Conservation (phyloP, 2,329 filamentous ascomycete genomes). For the Aureobasidium sp. region DNA sequence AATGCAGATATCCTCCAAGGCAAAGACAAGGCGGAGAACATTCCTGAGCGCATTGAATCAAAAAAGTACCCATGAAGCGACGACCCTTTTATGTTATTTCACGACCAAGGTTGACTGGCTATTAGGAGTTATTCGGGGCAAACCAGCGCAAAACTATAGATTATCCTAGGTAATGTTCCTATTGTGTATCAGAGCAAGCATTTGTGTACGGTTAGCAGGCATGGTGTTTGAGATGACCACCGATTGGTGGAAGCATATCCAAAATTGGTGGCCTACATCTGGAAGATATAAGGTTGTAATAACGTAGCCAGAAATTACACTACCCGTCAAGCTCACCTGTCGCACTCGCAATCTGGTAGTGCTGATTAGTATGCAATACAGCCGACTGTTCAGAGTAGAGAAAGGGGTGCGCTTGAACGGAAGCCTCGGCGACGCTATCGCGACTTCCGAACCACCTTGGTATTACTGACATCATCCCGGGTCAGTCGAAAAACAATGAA, state of each 20-base stretch:
- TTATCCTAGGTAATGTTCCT: background rate
- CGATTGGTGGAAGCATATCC: background rate
- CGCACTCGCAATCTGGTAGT: background rate
- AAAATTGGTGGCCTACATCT: background rate
- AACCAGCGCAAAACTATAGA: background rate
- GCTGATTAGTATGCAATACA: background rate
- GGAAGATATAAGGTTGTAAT: background rate
- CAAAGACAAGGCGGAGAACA: conserved; percentile 67
- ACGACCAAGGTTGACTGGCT: conserved; percentile 10
- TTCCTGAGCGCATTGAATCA: conserved; percentile 53
- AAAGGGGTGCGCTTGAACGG: background rate
- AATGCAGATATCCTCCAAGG: conserved; percentile 63
- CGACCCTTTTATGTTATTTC: background rate
- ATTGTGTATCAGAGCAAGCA: background rate
- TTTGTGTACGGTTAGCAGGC: background rate
- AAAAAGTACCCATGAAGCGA: conserved; percentile 13
- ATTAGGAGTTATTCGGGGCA: conserved; percentile 10
- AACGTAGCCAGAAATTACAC: background rate
- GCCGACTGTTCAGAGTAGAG: background rate
- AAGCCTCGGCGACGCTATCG: background rate
- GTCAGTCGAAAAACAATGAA: background rate
- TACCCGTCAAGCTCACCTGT: background rate
- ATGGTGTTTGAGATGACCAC: background rate
- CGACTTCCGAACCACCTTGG: background rate
- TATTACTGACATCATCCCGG: background rate